Percentiles rank a stretch among this genome's conserved stretches.
These are phyloP conservation scores for Kodamaea ohmeri DNA, from an alignment of 1,139 yeast genomes.

Conservation along the genomic window DNA sequence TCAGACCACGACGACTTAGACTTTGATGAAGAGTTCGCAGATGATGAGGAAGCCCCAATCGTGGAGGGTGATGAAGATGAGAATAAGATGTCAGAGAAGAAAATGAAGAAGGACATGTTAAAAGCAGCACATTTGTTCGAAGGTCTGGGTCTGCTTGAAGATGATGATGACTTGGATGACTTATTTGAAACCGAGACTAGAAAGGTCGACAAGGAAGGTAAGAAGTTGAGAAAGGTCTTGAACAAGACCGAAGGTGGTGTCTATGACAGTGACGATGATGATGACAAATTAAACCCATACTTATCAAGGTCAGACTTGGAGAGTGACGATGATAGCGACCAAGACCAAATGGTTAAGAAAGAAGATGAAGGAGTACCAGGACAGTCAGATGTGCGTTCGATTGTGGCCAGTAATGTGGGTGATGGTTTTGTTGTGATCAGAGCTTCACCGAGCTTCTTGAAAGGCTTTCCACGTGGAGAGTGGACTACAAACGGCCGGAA, in stretches of 20 bases:
- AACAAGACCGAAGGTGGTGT: constrained; percentile 86
- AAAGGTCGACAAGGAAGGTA: constrained; percentile 90
- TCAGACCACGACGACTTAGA: constrained; percentile 91
- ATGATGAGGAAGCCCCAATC: constrained; percentile 97
- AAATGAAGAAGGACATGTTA: constrained; percentile 87
- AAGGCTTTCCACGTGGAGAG: constrained; percentile 73
- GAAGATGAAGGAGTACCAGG: constrained; percentile 35
- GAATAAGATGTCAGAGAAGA: constrained; percentile 81
- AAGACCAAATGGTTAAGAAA: constrained; percentile 38
- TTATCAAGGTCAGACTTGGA: constrained; percentile 71
- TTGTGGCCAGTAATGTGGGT: constrained; percentile 50
- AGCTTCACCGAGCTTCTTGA: constrained; percentile 59
- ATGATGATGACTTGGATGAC: constrained; percentile 59
- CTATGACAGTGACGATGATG: constrained; percentile 89
- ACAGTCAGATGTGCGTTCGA: constrained; percentile 24
- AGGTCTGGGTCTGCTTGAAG: constrained; percentile 59
- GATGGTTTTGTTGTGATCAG: constrained; percentile 68
- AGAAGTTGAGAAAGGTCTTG: constrained; percentile 77
- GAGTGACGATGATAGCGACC: constrained; percentile 45
- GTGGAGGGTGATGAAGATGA: constrained; percentile 97
- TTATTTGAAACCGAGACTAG: constrained; percentile 63
- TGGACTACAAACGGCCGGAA: constrained; percentile 74
- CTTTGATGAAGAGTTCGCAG: constrained; percentile 95
- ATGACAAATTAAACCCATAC: constrained; percentile 66
- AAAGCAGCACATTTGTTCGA: constrained; percentile 68